Conservation (phyloP, 2,329 filamentous ascomycete genomes). For the Penicillium fuscoglaucum region DNA sequence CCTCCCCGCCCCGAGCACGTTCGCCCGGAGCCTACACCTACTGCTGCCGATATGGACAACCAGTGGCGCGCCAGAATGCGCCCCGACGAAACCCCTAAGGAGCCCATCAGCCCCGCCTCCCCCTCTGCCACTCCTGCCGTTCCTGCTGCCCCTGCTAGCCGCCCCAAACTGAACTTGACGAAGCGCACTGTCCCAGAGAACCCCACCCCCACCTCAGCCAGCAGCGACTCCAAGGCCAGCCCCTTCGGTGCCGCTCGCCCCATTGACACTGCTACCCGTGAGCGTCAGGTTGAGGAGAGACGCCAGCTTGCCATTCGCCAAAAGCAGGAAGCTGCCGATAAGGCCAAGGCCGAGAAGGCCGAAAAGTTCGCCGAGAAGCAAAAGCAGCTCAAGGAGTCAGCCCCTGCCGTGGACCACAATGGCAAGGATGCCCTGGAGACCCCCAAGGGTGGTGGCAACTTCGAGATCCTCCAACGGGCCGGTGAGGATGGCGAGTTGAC, state of each 20-base stretch:
- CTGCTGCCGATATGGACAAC: constrained; percentile 87
- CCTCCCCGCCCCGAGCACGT: constrained; percentile 71
- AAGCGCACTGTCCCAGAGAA: constrained; percentile 90
- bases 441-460: constrained; percentile 50
- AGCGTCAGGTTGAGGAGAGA: constrained; percentile 90
- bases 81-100: constrained; percentile 72
- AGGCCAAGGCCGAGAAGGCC: constrained; percentile 70
- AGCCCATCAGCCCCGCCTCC: constrained; percentile 73
- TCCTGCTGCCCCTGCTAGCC: constrained; percentile 57
- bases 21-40: constrained; percentile 69
- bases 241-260: constrained; percentile 92
- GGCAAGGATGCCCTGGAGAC: constrained; percentile 43
- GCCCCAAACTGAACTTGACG: constrained; percentile 81
- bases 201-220: constrained; percentile 48
- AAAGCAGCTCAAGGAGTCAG: constrained; percentile 42
- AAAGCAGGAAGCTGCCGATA: constrained; percentile 85
- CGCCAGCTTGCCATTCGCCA: constrained; percentile 70
- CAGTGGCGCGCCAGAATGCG: constrained; percentile 92
- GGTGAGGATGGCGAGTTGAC: constrained; percentile 50
- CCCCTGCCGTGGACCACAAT: constrained; percentile 39
- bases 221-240: constrained; percentile 75
- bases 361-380: constrained; percentile 65
- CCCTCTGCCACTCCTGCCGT: constrained; percentile 68
- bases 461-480: constrained; percentile 57
- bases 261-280: constrained; percentile 87